Evolutionary conservation across 805 yeast species (phyloP), one percentile per base, ranked within the genome.

Genomic region (Torulaspora delbrueckii): DNA sequence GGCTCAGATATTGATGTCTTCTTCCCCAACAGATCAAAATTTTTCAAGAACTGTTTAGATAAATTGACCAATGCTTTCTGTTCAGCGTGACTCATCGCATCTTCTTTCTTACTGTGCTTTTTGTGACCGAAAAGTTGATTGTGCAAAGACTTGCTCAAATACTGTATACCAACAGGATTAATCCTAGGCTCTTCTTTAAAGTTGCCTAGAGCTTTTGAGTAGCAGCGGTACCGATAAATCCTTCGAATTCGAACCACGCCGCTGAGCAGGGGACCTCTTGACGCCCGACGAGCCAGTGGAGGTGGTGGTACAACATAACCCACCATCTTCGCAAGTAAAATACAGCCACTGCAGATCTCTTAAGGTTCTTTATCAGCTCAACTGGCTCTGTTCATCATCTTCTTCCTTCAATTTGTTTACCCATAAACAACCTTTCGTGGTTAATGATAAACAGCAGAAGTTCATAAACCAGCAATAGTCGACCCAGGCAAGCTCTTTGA

Each of bases 101-200:
- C 22, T 49, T 55, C 55, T 60, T 67, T 40, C 51, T 65, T 24
- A 49, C 60, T 30, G 58, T 61, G 47, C 60, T 50, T 8, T 52
- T 55, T 35, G 43, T 45, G 22, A 27, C 56, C 51, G 59, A 86
- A 88, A 1, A 87, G 59, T 54, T 82, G 86, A 12, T 56, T 49
- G 46, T 81, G 89, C 9, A 87, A 60, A 0, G 69, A 68, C 3
- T 68, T 63, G 0, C 93, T 79, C 16, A 87, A 67, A 53, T 86
- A 84, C 59, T 88, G 96, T 23, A 87, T 84, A 0, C 95, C 95
- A 6, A 85, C 84, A 14, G 83, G 83, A 60, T 86, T 87, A 25
- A 84, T 66, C 28, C 88, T 63, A 6, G 84, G 86, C 39, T 57
- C 52, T 56, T 76, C 76, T 42, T 46, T 52, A 16, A 42, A 37